Conservation (phyloP, 257 asterid genomes). For the Leptodermis oblonga region DNA sequence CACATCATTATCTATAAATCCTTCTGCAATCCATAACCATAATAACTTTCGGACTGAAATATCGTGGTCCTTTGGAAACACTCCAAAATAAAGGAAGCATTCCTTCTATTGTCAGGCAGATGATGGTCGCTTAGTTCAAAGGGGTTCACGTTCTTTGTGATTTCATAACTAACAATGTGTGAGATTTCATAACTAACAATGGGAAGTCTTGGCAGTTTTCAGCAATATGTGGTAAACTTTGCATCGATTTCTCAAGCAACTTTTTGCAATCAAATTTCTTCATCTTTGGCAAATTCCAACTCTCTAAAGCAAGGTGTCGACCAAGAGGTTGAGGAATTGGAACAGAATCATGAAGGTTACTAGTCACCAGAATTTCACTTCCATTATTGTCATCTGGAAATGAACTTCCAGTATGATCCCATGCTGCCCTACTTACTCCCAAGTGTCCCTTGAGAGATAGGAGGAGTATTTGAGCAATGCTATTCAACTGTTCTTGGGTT, state of each 20-base stretch:
- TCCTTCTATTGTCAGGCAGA: background rate
- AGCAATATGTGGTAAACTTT: no score
- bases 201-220: no score
- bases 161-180: background rate
- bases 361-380: constrained; percentile 5
- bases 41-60: background rate
- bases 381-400: constrained; percentile 3
- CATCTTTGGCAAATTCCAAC: background rate
- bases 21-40: background rate
- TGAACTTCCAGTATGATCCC: background rate
- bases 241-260: background rate
- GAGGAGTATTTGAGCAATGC: no score
- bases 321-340: background rate
- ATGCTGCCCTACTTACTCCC: background rate
- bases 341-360: background rate
- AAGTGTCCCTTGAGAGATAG: no score
- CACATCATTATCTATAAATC: background rate
- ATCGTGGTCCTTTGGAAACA: background rate
- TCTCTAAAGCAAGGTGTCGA: background rate
- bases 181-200: background rate
- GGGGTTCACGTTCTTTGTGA: background rate
- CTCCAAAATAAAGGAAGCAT: background rate
- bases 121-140: background rate
- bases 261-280: background rate
- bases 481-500: no score